Percentiles rank a stretch among this genome's conserved stretches.
These are phyloP conservation scores for Sporothrix brasiliensis DNA, from an alignment of 2,329 filamentous ascomycete genomes.

Conservation along the genomic window DNA sequence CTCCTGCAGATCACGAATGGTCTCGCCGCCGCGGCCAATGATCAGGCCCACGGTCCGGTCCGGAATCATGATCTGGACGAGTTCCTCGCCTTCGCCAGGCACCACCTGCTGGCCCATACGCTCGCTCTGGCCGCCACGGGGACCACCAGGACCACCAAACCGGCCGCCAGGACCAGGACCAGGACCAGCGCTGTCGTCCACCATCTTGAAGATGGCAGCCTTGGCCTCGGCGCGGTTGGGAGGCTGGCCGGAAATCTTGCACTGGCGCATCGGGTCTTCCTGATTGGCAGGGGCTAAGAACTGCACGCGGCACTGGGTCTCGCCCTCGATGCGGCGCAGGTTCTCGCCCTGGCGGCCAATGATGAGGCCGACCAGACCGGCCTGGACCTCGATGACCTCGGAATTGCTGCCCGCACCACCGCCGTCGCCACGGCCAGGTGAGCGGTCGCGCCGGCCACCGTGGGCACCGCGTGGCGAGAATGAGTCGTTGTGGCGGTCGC, in stretches of 20 bases:
- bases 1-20: conserved; percentile 89
- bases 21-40: conserved; percentile 91
- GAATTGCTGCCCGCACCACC: conserved; percentile 65
- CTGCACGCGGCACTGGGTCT: conserved; percentile 82
- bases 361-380: conserved; percentile 82
- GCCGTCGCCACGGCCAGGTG: conserved; percentile 34
- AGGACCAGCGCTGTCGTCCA: conserved; percentile 74
- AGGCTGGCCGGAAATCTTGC: conserved; percentile 78
- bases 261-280: conserved; percentile 74
- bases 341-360: conserved; percentile 92
- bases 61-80: conserved; percentile 90
- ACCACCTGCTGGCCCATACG: conserved; percentile 39
- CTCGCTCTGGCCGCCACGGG: conserved; percentile 42
- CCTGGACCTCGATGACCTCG: conserved; percentile 85
- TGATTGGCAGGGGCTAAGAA: conserved; percentile 77
- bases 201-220: conserved; percentile 81
- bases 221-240: conserved; percentile 76
- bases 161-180: conserved; percentile 46
- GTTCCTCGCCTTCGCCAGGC: conserved; percentile 78
- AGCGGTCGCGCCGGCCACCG: conserved; percentile 44
- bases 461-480: conserved; percentile 62
- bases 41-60: conserved; percentile 91
- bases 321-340: conserved; percentile 77
- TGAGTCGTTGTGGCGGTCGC: conserved; percentile 46
- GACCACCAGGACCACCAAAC: conserved; percentile 41